A percentile compares a stretch with the other conserved stretches of the same genome.
These are phyloP conservation scores for Aspergillus sp. DNA, from an alignment of 2,329 filamentous ascomycete genomes.

Conservation along the genomic window DNA sequence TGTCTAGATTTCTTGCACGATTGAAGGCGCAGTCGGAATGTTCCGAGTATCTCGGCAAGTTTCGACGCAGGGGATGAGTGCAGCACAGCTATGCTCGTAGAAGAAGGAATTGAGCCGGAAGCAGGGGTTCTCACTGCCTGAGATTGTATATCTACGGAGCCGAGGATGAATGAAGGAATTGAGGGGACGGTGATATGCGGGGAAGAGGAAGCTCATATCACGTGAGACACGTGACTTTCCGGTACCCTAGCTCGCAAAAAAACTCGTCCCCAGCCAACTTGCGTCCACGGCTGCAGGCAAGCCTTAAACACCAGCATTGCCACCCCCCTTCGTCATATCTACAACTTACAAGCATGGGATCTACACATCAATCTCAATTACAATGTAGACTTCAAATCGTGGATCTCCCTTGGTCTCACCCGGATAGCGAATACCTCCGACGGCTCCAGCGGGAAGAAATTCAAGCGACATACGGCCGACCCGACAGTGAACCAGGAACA, in stretches of 20 bases:
- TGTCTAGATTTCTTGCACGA: slow-evolving; percentile 34
- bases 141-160: no score
- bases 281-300: no score
- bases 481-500: slow-evolving; percentile 1
- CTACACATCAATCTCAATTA: not conserved
- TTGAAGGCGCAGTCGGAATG: not conserved
- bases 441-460: slow-evolving; percentile 4
- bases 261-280: no score
- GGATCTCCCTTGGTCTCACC: slow-evolving; percentile 1
- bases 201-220: no score
- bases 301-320: not conserved
- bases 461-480: not conserved
- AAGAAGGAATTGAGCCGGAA: no score
- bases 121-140: no score
- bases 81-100: no score
- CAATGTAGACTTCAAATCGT: not conserved
- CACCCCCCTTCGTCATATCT: not conserved
- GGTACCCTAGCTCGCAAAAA: no score
- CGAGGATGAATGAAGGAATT: no score
- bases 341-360: not conserved
- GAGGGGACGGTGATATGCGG: no score
- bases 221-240: no score
- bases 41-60: not conserved
- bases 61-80: no score
- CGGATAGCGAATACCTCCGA: slow-evolving; percentile 1